These are phyloP conservation scores for Xylaria flabelliformis DNA, from an alignment of 495 filamentous ascomycete species.

Conservation along the genomic window DNA sequence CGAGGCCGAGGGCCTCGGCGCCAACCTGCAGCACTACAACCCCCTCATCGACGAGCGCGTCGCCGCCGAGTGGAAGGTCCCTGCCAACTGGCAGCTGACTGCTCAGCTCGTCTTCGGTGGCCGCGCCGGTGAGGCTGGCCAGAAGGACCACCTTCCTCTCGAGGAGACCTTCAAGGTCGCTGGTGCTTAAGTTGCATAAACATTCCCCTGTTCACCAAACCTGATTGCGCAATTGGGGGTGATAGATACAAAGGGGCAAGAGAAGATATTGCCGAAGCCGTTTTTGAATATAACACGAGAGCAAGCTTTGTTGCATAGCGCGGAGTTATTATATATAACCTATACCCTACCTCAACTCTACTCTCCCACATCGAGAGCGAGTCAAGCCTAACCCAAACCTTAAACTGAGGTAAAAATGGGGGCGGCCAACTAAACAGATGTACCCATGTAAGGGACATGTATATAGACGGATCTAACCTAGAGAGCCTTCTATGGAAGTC, in stretches of 20 bases:
- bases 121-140: constrained; percentile 51
- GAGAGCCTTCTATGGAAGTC: background rate
- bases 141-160: constrained; percentile 62
- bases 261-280: background rate
- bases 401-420: background rate
- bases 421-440: background rate
- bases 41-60: constrained; percentile 67
- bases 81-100: constrained; percentile 64
- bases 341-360: background rate
- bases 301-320: constrained; percentile 24
- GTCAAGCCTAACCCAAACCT: background rate
- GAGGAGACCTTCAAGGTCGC: constrained; percentile 61
- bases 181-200: constrained; percentile 42
- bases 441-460: background rate
- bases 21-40: constrained; percentile 80
- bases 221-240: background rate
- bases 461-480: constrained; percentile 6
- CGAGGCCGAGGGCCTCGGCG: constrained; percentile 72
- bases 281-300: background rate
- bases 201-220: background rate
- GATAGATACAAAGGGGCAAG: background rate
- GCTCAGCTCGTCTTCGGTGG: constrained; percentile 70
- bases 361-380: background rate
- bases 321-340: constrained; percentile 22
- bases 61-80: constrained; percentile 62